A percentile compares a stretch with the other conserved stretches of the same genome.
Evolutionary conservation across 108 stramenopile genomes (phyloP).

Genomic region (Cyclostephanos tholiformis): DNA sequence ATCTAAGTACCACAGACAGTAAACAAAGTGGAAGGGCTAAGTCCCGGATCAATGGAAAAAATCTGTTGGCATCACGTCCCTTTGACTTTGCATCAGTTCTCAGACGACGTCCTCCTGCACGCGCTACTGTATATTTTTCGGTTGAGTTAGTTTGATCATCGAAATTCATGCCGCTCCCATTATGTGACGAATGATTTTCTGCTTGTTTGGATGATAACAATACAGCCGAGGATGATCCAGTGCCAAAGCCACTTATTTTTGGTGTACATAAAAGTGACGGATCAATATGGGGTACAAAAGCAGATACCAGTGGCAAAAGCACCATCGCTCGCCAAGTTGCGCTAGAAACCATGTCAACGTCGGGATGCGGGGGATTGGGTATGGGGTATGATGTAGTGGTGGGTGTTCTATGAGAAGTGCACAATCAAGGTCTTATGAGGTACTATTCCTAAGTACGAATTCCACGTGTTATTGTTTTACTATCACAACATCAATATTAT

Average conservation of each 20-base stretch:
- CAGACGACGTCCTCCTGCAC: constrained; percentile 34
- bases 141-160: background rate
- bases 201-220: background rate
- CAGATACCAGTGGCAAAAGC: constrained; percentile 1
- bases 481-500: too few species aligned
- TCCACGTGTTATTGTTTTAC: too few species aligned
- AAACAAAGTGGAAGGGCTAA: constrained; percentile 19
- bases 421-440: too few species aligned
- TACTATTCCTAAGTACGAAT: too few species aligned
- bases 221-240: background rate
- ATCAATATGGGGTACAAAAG: background rate
- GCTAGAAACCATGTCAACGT: background rate
- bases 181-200: background rate
- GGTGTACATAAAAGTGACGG: background rate
- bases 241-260: background rate
- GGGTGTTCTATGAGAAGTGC: too few species aligned
- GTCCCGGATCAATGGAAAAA: constrained; percentile 21
- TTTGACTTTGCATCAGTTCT: constrained; percentile 3
- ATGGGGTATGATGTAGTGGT: too few species aligned
- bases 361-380: too few species aligned
- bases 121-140: constrained; percentile 14
- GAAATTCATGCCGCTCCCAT: background rate
- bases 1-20: constrained; percentile 8
- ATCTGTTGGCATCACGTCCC: constrained; percentile 1
- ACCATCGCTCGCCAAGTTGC: constrained; percentile 11